phyloP scores from a whole-genome alignment of 139 green algal species.

The Volvox reticuliferus region DNA sequence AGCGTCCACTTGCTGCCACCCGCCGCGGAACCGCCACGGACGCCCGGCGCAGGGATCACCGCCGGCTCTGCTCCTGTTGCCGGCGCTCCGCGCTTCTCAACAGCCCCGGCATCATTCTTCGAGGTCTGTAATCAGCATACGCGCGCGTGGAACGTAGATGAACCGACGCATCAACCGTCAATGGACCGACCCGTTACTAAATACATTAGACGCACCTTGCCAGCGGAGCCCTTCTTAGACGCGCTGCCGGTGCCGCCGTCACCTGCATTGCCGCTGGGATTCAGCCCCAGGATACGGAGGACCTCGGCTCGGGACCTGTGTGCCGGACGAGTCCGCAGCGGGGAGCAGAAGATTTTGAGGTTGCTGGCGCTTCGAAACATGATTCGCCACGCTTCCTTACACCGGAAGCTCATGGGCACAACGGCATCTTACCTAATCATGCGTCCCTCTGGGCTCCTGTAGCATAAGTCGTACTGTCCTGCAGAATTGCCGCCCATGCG shows the following conservation, averaged over 20 bases:
- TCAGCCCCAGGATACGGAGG: slow-evolving; percentile 33
- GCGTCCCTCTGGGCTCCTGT: slow-evolving; percentile 64
- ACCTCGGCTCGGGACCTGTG: slow-evolving; percentile 66
- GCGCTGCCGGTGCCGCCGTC: not conserved
- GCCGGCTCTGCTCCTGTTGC: not conserved
- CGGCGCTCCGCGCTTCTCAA: not conserved
- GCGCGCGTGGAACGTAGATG: too few species aligned
- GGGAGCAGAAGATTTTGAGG: too few species aligned
- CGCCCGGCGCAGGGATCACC: not conserved
- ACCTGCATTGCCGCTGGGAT: slow-evolving; percentile 20
- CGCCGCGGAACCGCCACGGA: not conserved
- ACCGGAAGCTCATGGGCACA: too few species aligned
- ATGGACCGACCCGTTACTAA: not conserved
- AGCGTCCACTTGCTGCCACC: slow-evolving; percentile 4
- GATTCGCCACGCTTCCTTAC: too few species aligned
- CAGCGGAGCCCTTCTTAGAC: slow-evolving; percentile 7
- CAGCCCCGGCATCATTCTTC: not conserved
- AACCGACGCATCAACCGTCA: too few species aligned
- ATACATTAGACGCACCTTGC: not conserved
- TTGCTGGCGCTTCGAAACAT: too few species aligned
- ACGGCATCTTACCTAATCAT: slow-evolving; percentile 51
- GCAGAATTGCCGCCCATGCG: slow-evolving; percentile 62
- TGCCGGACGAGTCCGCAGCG: too few species aligned
- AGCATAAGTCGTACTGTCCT: slow-evolving; percentile 70
- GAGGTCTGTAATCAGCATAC: not conserved